Evolutionary conservation across 2,329 filamentous ascomycete species (phyloP).

Genomic region (Venturia carpophila): DNA sequence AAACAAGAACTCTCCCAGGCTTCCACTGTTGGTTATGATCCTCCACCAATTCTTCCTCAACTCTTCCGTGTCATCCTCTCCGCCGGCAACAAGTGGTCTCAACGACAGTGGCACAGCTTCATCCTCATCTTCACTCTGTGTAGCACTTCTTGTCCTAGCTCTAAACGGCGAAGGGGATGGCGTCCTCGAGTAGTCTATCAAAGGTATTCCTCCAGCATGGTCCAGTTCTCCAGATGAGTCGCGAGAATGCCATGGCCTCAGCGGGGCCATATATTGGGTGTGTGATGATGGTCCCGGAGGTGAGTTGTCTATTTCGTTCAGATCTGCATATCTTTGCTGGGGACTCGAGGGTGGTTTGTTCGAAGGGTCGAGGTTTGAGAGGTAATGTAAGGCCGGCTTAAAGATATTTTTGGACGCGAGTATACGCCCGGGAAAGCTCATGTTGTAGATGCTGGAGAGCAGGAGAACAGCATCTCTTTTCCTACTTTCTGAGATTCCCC

Average conservation of each 20-base stretch:
- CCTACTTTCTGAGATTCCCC: background rate
- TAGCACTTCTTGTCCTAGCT: slow-evolving; percentile 30
- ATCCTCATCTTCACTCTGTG: slow-evolving; percentile 41
- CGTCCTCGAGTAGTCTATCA: slow-evolving; percentile 36
- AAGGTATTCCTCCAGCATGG: slow-evolving; percentile 30
- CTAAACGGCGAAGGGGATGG: slow-evolving; percentile 39
- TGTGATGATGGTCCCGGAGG: slow-evolving; percentile 30
- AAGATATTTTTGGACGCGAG: slow-evolving; percentile 27
- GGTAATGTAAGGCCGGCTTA: slow-evolving; percentile 33
- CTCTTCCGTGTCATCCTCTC: slow-evolving; percentile 30
- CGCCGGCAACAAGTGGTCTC: slow-evolving; percentile 31
- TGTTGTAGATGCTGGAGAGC: slow-evolving; percentile 14
- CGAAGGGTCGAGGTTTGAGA: slow-evolving; percentile 25
- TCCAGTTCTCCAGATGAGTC: slow-evolving; percentile 28
- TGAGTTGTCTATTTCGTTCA: slow-evolving; percentile 24
- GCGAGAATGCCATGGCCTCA: slow-evolving; percentile 22
- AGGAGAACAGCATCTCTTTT: background rate
- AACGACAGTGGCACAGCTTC: slow-evolving; percentile 37
- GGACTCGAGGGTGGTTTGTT: slow-evolving; percentile 21
- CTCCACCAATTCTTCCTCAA: slow-evolving; percentile 28
- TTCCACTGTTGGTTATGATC: slow-evolving; percentile 29
- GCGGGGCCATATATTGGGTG: slow-evolving; percentile 30
- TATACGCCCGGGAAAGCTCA: slow-evolving; percentile 24
- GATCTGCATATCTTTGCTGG: slow-evolving; percentile 22
- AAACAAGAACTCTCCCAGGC: slow-evolving; percentile 41